Conservation (phyloP, 2,329 filamentous ascomycete genomes). For the Spiromastix sp. region DNA sequence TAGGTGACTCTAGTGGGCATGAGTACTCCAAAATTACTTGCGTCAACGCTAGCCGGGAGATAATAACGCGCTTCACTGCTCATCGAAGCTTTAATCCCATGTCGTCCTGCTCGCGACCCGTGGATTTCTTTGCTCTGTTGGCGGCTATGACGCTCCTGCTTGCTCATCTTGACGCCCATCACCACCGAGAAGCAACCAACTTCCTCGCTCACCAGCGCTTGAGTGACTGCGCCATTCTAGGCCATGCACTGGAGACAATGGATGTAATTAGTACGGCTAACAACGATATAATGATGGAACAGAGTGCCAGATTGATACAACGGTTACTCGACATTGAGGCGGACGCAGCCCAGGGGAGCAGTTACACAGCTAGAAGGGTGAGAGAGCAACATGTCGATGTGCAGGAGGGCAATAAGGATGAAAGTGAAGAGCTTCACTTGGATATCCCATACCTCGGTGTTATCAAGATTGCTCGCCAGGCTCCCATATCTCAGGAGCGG, state of each 20-base stretch:
- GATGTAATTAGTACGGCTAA: conserved; percentile 17
- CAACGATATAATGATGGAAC: conserved; percentile 22
- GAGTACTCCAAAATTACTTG: conserved; percentile 43
- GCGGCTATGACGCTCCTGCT: conserved; percentile 18
- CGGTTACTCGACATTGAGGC: conserved; percentile 13
- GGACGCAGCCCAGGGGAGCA: conserved; percentile 3
- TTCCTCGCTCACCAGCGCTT: conserved; percentile 29
- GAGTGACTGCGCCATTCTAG: conserved; percentile 31
- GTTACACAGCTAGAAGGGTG: not conserved
- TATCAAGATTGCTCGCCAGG: conserved; percentile 22
- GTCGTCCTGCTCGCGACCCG: conserved; percentile 15
- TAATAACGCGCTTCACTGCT: conserved; percentile 39
- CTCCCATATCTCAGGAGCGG: not conserved
- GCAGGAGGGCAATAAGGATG: not conserved
- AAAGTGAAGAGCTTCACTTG: conserved; percentile 21
- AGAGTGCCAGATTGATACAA: conserved; percentile 14
- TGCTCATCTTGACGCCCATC: conserved; percentile 18
- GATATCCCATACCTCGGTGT: conserved; percentile 35
- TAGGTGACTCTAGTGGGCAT: conserved; percentile 22
- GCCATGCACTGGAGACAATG: conserved; percentile 28
- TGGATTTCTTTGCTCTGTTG: conserved; percentile 20
- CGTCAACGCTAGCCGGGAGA: conserved; percentile 41
- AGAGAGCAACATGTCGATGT: conserved; percentile 5
- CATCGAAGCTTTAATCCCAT: conserved; percentile 29
- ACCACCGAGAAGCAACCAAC: conserved; percentile 10